Evolutionary conservation across 106 monocot species (phyloP).

Genomic region (Triglochin maritima): DNA sequence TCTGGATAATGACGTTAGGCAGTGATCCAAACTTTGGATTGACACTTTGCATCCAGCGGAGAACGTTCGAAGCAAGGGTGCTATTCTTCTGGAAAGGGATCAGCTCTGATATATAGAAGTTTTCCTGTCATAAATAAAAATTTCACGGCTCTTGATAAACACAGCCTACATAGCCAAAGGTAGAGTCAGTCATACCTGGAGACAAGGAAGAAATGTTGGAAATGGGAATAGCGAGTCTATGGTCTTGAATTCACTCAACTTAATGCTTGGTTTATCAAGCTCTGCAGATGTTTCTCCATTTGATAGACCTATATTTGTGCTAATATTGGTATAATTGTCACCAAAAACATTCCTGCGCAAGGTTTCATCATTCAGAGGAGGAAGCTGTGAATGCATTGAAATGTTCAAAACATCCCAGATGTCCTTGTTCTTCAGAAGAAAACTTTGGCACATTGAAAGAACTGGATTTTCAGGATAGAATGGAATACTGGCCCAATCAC

Average conservation of each 20-base stretch:
- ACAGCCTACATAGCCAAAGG: background rate
- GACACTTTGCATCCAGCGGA: constrained; percentile 44
- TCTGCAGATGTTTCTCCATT: constrained; percentile 10
- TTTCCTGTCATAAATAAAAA: constrained; percentile 37
- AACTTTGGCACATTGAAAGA: constrained; percentile 40
- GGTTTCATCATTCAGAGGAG: constrained; percentile 70
- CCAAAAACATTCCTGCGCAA: constrained; percentile 54
- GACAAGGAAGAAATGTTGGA: constrained; percentile 84
- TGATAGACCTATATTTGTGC: background rate
- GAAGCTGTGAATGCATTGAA: constrained; percentile 51
- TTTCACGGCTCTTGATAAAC: background rate
- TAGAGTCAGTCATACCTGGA: constrained; percentile 25
- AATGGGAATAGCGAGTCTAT: constrained; percentile 55
- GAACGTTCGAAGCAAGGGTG: constrained; percentile 61
- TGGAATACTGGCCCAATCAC: background rate
- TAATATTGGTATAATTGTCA: constrained; percentile 15
- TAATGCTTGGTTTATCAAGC: constrained; percentile 45
- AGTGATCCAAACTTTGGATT: constrained; percentile 34
- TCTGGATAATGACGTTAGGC: constrained; percentile 56
- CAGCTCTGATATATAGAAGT: constrained; percentile 45
- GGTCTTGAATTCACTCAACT: constrained; percentile 27
- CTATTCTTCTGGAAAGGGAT: constrained; percentile 84
- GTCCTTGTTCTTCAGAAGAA: constrained; percentile 27
- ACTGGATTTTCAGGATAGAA: constrained; percentile 45
- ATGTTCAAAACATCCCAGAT: constrained; percentile 63